These are phyloP conservation scores for Aristolochia contorta DNA, from an alignment of 164 flowering plant species.

Conservation along the genomic window DNA sequence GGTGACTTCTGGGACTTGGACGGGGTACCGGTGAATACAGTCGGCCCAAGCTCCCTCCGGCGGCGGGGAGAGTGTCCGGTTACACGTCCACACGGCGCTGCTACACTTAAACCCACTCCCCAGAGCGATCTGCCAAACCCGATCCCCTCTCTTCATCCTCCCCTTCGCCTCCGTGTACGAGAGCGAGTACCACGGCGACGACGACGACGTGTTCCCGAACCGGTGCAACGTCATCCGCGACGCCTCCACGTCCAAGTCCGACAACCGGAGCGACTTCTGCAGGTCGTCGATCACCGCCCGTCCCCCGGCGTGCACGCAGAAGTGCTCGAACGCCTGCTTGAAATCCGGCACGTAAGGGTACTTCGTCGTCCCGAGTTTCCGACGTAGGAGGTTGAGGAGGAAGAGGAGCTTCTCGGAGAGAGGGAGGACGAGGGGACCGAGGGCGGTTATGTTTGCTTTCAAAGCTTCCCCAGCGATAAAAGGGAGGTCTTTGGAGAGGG, in stretches of 20 bases:
- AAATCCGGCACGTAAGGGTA: constrained; percentile 80
- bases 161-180: constrained; percentile 68
- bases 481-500: constrained; percentile 62
- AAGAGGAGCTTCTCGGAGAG: constrained; percentile 43
- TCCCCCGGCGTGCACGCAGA: constrained; percentile 82
- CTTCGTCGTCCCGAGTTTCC: constrained; percentile 30
- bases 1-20: no score
- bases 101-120: constrained; percentile 89
- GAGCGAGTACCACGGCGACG: constrained; percentile 41
- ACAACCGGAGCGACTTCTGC: constrained; percentile 56
- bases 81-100: constrained; percentile 76
- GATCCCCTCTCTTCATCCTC: constrained; percentile 43
- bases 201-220: constrained; percentile 72
- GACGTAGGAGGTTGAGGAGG: constrained; percentile 30
- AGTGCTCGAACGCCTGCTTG: constrained; percentile 45
- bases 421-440: constrained; percentile 72
- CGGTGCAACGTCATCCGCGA: constrained; percentile 78
- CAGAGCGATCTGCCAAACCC: constrained; percentile 88
- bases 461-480: constrained; percentile 81
- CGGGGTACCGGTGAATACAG: no score
- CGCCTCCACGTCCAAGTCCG: constrained; percentile 78
- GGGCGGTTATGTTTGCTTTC: constrained; percentile 67
- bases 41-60: neutral
- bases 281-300: constrained; percentile 69
- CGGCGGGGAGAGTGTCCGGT: constrained; percentile 19